Evolutionary conservation across 2,329 filamentous ascomycete species (phyloP).

Genomic region (Plenodomus tracheiphilus): DNA sequence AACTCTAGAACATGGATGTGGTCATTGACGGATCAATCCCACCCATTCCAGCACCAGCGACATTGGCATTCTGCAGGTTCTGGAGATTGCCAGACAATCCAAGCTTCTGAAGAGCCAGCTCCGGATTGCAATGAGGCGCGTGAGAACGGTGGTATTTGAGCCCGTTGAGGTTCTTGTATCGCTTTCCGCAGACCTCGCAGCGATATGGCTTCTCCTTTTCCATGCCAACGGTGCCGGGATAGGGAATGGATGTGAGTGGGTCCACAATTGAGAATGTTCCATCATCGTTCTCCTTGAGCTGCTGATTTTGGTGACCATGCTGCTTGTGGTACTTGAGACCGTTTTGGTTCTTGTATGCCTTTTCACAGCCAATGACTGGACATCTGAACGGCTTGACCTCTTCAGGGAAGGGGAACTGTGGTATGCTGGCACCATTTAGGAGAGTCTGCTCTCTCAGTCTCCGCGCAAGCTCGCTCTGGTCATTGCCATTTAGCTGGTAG

Average conservation of each 20-base stretch:
- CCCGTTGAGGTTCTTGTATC: slow-evolving; percentile 98
- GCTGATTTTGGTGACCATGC: slow-evolving; percentile 95
- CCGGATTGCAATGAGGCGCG: slow-evolving; percentile 86
- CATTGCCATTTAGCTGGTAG: slow-evolving; percentile 65
- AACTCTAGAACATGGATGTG: slow-evolving; percentile 3
- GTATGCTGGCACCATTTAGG: slow-evolving; percentile 54
- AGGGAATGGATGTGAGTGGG: slow-evolving; percentile 89
- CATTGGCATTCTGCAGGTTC: slow-evolving; percentile 49
- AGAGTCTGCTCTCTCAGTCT: slow-evolving; percentile 67
- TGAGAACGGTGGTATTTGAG: slow-evolving; percentile 83
- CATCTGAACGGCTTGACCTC: slow-evolving; percentile 98
- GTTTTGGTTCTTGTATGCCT: slow-evolving; percentile 99
- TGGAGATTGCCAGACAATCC: slow-evolving; percentile 46
- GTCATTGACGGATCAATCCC: slow-evolving; percentile 59
- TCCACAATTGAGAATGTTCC: slow-evolving; percentile 98
- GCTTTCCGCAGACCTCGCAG: slow-evolving; percentile 94
- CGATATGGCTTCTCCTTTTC: slow-evolving; percentile 99
- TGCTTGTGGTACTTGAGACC: slow-evolving; percentile 88
- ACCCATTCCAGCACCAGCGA: slow-evolving; percentile 57
- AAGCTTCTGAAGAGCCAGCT: slow-evolving; percentile 62
- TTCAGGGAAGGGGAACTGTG: slow-evolving; percentile 60
- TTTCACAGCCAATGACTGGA: slow-evolving; percentile 96
- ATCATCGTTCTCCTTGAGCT: slow-evolving; percentile 93
- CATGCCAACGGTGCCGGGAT: slow-evolving; percentile 97
- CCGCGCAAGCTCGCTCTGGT: slow-evolving; percentile 73